These are phyloP conservation scores for Diaporthe eres DNA, from an alignment of 2,329 filamentous ascomycete species.

Conservation along the genomic window DNA sequence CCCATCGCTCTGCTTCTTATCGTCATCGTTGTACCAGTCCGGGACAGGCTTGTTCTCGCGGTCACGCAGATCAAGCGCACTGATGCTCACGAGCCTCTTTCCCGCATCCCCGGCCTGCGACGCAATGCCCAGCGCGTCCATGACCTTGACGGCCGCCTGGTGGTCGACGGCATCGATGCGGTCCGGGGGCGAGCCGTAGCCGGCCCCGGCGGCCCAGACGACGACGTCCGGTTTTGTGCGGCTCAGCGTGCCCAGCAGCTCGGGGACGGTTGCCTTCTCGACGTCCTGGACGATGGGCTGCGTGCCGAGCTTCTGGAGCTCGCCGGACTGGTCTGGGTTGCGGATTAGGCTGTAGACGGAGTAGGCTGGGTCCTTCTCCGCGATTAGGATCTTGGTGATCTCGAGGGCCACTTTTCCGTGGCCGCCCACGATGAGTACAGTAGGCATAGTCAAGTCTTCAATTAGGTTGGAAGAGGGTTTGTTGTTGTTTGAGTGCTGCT, in stretches of 20 bases:
- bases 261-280: conserved; percentile 54
- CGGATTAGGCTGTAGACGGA: conserved; percentile 49
- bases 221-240: conserved; percentile 50
- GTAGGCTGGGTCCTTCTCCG: conserved; percentile 26
- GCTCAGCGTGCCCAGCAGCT: conserved; percentile 54
- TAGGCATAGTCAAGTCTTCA: conserved; percentile 15
- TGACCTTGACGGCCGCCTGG: conserved; percentile 59
- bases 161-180: conserved; percentile 60
- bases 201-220: conserved; percentile 52
- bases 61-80: conserved; percentile 60
- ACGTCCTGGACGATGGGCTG: conserved; percentile 59
- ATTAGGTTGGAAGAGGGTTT: neutral
- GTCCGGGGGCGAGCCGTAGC: conserved; percentile 52
- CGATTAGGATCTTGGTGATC: conserved; percentile 38
- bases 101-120: conserved; percentile 50
- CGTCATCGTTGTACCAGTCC: conserved; percentile 59
- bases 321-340: conserved; percentile 50
- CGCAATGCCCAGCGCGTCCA: conserved; percentile 58
- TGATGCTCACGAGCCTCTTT: conserved; percentile 61
- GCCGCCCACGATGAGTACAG: conserved; percentile 37
- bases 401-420: conserved; percentile 38
- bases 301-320: conserved; percentile 56
- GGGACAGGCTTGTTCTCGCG: conserved; percentile 53
- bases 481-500: neutral
- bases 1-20: conserved; percentile 52